Evolutionary conservation across 169 alveolate species (phyloP).

Genomic region (Plasmodium fragile): DNA sequence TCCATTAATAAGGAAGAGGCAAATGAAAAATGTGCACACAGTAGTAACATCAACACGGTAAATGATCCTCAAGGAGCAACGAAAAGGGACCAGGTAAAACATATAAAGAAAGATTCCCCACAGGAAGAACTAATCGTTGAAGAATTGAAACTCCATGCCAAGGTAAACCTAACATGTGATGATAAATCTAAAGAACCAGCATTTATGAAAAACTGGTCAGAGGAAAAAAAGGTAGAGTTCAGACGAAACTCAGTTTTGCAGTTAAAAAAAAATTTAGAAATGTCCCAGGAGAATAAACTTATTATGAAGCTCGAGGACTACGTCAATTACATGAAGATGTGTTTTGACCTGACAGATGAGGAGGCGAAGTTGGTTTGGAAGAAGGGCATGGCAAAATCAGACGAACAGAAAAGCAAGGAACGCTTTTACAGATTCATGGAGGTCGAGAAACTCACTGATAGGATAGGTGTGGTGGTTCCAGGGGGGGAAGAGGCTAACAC

Average conservation of each 20-base stretch:
- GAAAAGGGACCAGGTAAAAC: background rate
- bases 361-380: constrained; percentile 60
- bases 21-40: background rate
- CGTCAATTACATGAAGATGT: constrained; percentile 39
- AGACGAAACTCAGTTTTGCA: constrained; percentile 65
- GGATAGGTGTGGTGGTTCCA: constrained; percentile 18
- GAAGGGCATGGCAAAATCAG: constrained; percentile 31
- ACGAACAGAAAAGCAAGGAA: constrained; percentile 61
- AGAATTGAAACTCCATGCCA: constrained; percentile 38
- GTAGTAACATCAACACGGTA: background rate
- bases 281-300: constrained; percentile 68
- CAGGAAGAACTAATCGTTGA: constrained; percentile 49
- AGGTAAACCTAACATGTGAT: constrained; percentile 59
- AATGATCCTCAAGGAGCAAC: background rate
- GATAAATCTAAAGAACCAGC: constrained; percentile 72
- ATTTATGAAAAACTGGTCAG: constrained; percentile 74
- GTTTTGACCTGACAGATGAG: constrained; percentile 66
- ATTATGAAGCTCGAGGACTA: constrained; percentile 60
- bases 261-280: constrained; percentile 51
- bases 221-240: constrained; percentile 73
- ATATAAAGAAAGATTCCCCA: constrained; percentile 28
- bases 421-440: constrained; percentile 44
- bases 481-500: background rate
- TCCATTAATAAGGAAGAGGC: constrained; percentile 14
- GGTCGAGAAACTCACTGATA: constrained; percentile 55